Base-by-base conservation (phyloP, 352 stramenopile species). In the Pythium periplocum region DNA sequence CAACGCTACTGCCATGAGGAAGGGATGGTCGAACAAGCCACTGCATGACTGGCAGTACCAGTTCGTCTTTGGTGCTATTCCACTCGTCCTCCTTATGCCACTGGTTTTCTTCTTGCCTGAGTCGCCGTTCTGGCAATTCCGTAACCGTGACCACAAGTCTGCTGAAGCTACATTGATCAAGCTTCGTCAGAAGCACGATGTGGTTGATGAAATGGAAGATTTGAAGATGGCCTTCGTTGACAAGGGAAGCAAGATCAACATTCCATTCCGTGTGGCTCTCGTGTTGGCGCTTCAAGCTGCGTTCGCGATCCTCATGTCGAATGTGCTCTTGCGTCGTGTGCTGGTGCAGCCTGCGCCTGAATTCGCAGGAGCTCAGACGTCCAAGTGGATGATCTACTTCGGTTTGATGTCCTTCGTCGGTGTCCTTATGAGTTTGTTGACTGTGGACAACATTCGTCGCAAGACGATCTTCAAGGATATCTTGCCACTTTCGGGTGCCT, bases 391-490 rank as follows among this genome's bases (percentile, higher is more conserved):
- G 55, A 72, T 90, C 44, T 90, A 87, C 55, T 93, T 89, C 57
- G 84, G 82, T 1, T 52, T 81, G 17, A 89, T 87, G 76, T 86
- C 68, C 26, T 78, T 95, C 40, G 39, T 87, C 4, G 85, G 85
- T 26, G 66, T 80, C 1, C 31, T 86, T 5, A 26, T 93, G 55
- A 87, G 82, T 38, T 39, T 92, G 45, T 65, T 93, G 37, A 92
- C 74, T 2, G 80, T 95, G 8, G 85, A 95, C 55, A 92, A 78
- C 45, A 57, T 95, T 39, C 82, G 81, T n/a, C 82, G 85, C 57
- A 95, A 95, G 65, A 95, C 85, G 7, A 86, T 95, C 31, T 86
- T 91, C 59, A 95, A 95, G 61, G 85, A 93, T 45, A 81, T 93
- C 45, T 48, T 95, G 40, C 84, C 85, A 11, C 76, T 95, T 51